Evolutionary conservation across 345 rosid species (phyloP), one percentile per base, ranked within the genome.

Genomic region (Eucalyptus paniculata): DNA sequence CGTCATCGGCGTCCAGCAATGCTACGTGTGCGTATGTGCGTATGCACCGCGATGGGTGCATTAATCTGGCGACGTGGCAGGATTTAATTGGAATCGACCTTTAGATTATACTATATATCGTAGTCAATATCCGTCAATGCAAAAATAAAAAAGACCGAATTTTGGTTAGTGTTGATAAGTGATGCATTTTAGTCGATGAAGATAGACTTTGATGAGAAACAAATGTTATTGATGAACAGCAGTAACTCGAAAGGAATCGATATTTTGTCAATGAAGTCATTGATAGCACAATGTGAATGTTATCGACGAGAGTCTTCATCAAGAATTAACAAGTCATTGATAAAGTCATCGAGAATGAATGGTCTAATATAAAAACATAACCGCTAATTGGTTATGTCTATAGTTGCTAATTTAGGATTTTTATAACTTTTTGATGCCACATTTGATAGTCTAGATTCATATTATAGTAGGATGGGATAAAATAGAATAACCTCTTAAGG

Each of bases 241-340:
- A 69, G 2, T 4, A 4, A 17, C 7, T 37, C 3, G 1, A 72
- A 72, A 12, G 16, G 3, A 19, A 37, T 72, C 7, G 4, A n/a
- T 0, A 15, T 30, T 17, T 72, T 19, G 14, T 6, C 1, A 19
- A 10, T 9, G 6, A 37, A 21, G 8, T 3, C 44, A 18, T 34
- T 3, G 26, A 69, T 0, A 9, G 1, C 2, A 1, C 3, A 9
- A 34, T 3, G 3, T 69, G 24, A 69, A 69, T 4, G 3, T 17
- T 17, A 18, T 18, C 2, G 7, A 69, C 4, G 2, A 18, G 4
- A 17, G 12, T 34, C 10, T 67, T 32, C 21, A 67, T 62, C 1
- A 30, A 65, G 1, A 65, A 10, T 69, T 69, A 12, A 69, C 24
- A 34, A 34, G 26, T 34, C 18, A 69, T 34, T 40, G 7, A 69